Percentiles rank a stretch among this genome's conserved stretches.
phyloP scores from a whole-genome alignment of 345 rosid genomes.

The Psidium guajava region DNA sequence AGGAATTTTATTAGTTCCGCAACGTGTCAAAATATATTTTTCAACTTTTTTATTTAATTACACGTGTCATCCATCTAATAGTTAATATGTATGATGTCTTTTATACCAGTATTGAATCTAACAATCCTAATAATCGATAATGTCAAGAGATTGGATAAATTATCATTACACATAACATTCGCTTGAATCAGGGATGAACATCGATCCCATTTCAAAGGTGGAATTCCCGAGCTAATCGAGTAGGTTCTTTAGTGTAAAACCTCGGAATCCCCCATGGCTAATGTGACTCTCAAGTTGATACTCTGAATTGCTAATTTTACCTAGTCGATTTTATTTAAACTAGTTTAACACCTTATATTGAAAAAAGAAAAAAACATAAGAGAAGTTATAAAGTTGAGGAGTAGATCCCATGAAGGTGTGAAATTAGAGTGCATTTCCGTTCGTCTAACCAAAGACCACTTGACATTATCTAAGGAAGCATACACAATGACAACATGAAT shows the following conservation, averaged over 20 bases:
- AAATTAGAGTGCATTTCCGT: background rate
- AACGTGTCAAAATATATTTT: background rate
- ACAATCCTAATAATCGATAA: background rate
- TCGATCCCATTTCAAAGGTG: fast-evolving
- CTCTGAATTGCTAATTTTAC: background rate
- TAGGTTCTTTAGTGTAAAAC: background rate
- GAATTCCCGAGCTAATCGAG: background rate
- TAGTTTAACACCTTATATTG: background rate
- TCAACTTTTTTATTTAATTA: background rate
- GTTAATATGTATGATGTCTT: background rate
- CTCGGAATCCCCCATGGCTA: fast-evolving
- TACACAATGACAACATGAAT: background rate
- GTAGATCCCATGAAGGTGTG: background rate
- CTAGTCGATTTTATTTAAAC: fast-evolving
- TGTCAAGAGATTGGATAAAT: background rate
- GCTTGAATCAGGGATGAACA: background rate
- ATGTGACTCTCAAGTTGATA: background rate
- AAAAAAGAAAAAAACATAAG: background rate
- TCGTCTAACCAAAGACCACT: background rate
- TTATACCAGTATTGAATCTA: background rate
- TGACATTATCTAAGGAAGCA: background rate
- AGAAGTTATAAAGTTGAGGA: background rate
- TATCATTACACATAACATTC: background rate
- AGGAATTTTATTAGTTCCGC: background rate
- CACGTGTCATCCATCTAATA: background rate